Base-by-base conservation (phyloP, 768 basidiomycete genomes). In the Hericium rajendrae region DNA sequence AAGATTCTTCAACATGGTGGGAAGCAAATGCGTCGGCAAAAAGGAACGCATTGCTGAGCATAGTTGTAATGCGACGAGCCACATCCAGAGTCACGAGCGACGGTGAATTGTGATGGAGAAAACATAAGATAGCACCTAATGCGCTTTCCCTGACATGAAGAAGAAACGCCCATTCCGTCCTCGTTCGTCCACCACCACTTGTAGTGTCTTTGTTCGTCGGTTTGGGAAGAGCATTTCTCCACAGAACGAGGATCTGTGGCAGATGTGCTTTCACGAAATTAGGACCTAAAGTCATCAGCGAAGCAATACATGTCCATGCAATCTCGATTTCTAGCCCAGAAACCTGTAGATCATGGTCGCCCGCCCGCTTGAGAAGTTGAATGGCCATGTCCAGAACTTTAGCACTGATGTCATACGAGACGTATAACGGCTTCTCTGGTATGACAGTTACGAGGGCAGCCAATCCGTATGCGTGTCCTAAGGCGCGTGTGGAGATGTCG, bases 221-320 rank as follows among this genome's bases (percentile, higher is more conserved):
- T 70, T 98, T 99, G 1, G 97, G 94, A 0, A 99, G 77, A 1
- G 95, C 94, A 64, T 99, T 99, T 37, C 97, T 78, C 97, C 97
- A 99, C 3, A 99, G 80, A 0, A 98, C 92, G 41, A 98, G 79
- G 16, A 98, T 76, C 64, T 97, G 95, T 0, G 94, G 89, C 2
- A 98, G 80, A 68, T 99, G 94, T 0, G 92, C 82, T 16, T 91
- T 85, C 54, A 97, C 93, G 62, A 98, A 97, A 64, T 92, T 89
- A 3, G 90, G 91, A 0, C 94, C 95, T 6, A 97, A 83, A 2
- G 86, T 80, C 90, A 97, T 93, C 28, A 98, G 72, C 0, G 93
- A 86, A 0, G 89, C 85, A 55, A 99, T 91, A 38, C 88, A 73
- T 12, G 86, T 93, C 97, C 97, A 98, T 0, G 94, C 93, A 1